Percentiles rank a stretch among this genome's conserved stretches.
Conservation (phyloP, 2,329 filamentous ascomycete genomes). For the Apiospora marii region DNA sequence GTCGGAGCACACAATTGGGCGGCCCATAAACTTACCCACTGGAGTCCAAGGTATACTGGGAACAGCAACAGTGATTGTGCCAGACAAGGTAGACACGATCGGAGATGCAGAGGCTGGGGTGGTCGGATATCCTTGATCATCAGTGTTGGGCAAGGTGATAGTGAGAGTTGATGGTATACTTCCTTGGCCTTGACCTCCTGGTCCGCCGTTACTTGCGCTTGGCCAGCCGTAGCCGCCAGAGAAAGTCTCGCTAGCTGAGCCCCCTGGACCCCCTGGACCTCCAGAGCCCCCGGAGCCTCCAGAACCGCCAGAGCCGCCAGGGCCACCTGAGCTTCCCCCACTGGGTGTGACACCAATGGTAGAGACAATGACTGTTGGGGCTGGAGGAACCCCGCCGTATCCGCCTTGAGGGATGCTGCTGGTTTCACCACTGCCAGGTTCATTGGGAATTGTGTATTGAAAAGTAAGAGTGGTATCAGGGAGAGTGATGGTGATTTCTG, state of each 20-base stretch:
- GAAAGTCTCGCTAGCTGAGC: conserved; percentile 32
- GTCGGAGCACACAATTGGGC: neutral
- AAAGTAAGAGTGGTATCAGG: neutral
- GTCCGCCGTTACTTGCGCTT: neutral
- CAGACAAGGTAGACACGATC: conserved; percentile 28
- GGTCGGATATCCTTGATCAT: conserved; percentile 27
- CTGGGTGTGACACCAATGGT: conserved; percentile 22
- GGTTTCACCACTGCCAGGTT: neutral
- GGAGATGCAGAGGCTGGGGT: conserved; percentile 27
- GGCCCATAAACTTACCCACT: conserved; percentile 28
- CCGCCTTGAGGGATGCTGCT: conserved; percentile 16
- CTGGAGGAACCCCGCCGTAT: conserved; percentile 1
- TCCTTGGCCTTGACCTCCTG: conserved; percentile 21
- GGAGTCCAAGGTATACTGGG: conserved; percentile 26
- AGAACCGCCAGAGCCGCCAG: conserved; percentile 18
- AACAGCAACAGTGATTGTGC: conserved; percentile 30
- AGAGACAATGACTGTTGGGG: conserved; percentile 25
- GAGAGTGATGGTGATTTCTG: conserved; percentile 3
- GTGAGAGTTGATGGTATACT: conserved; percentile 29
- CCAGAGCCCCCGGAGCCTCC: conserved; percentile 18
- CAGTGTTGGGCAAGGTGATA: conserved; percentile 29
- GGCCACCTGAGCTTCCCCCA: conserved; percentile 12
- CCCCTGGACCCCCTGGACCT: conserved; percentile 30
- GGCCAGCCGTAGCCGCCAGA: conserved; percentile 26
- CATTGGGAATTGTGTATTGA: neutral